Conservation (phyloP, 352 stramenopile genomes). For the Globisporangium sylvaticum region DNA sequence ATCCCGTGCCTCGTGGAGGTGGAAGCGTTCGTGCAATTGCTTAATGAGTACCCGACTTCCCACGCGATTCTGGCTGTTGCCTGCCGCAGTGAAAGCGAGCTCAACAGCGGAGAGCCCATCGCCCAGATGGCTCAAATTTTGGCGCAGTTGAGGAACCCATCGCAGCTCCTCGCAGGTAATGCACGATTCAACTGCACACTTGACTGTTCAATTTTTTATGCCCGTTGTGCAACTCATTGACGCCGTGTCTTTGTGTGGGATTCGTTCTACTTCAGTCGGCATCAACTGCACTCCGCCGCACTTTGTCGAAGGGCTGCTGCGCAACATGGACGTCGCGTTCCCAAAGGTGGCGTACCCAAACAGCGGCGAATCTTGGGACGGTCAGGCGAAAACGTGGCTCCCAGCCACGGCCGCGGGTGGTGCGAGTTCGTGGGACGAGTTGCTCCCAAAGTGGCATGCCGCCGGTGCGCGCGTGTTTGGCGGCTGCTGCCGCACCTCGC, state of each 20-base stretch:
- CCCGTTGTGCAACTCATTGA: not conserved
- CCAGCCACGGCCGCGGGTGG: conserved; percentile 32
- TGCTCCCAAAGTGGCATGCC: conserved; percentile 58
- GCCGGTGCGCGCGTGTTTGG: conserved; percentile 74
- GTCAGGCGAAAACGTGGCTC: conserved; percentile 68
- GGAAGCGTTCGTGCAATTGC: conserved; percentile 65
- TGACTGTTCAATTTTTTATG: not conserved
- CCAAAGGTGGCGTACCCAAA: conserved; percentile 82
- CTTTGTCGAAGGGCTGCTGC: conserved; percentile 63
- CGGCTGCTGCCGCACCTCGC: conserved; percentile 78
- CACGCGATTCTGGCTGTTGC: conserved; percentile 64
- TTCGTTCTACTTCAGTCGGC: conserved; percentile 31
- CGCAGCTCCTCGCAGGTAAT: conserved; percentile 47
- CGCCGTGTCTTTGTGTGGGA: not conserved
- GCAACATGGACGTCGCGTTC: conserved; percentile 35
- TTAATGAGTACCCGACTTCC: conserved; percentile 57
- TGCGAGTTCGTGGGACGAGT: conserved; percentile 50
- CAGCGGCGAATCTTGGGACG: conserved; percentile 81
- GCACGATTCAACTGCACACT: not conserved
- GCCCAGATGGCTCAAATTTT: conserved; percentile 38
- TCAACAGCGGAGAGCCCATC: conserved; percentile 70
- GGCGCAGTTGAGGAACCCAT: conserved; percentile 40
- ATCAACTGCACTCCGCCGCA: conserved; percentile 85
- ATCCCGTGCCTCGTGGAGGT: conserved; percentile 83
- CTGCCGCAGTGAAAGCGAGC: conserved; percentile 52